phyloP scores from a whole-genome alignment of 2,329 filamentous ascomycete species.

The Orbilia oligospora region DNA sequence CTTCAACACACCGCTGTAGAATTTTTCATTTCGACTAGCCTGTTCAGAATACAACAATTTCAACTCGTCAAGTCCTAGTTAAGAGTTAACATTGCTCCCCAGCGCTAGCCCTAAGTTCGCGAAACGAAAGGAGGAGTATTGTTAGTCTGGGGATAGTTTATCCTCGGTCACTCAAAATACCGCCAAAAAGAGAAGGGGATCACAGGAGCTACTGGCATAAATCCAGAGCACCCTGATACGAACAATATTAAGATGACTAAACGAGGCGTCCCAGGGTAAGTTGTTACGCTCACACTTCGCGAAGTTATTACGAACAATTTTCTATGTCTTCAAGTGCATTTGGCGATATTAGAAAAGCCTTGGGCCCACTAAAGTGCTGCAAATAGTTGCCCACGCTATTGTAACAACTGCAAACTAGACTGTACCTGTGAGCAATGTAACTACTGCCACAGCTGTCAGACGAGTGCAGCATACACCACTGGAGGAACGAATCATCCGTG shows the following conservation, averaged over 20 bases:
- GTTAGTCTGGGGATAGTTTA: neutral
- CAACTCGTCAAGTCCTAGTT: conserved; percentile 1
- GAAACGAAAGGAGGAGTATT: neutral
- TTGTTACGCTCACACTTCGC: neutral
- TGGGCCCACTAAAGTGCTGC: too few species aligned
- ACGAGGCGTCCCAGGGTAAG: conserved; percentile 27
- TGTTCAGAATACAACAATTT: neutral
- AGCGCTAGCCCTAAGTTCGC: too few species aligned
- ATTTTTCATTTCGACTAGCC: neutral
- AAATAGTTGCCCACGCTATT: conserved; percentile 15
- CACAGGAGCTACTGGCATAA: too few species aligned
- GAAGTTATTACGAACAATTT: too few species aligned
- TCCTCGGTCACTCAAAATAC: neutral
- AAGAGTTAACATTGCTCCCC: too few species aligned
- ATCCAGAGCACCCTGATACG: too few species aligned
- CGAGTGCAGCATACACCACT: neutral
- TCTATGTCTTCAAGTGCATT: too few species aligned
- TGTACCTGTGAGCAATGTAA: conserved; percentile 32
- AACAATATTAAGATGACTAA: neutral
- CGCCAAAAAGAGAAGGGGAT: neutral
- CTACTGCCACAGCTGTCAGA: conserved; percentile 43
- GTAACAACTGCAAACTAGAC: conserved; percentile 18
- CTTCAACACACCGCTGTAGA: neutral
- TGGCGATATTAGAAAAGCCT: too few species aligned
- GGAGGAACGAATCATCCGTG: neutral